These are phyloP conservation scores for Hygrophorus russula DNA, from an alignment of 768 basidiomycete species.

Conservation along the genomic window DNA sequence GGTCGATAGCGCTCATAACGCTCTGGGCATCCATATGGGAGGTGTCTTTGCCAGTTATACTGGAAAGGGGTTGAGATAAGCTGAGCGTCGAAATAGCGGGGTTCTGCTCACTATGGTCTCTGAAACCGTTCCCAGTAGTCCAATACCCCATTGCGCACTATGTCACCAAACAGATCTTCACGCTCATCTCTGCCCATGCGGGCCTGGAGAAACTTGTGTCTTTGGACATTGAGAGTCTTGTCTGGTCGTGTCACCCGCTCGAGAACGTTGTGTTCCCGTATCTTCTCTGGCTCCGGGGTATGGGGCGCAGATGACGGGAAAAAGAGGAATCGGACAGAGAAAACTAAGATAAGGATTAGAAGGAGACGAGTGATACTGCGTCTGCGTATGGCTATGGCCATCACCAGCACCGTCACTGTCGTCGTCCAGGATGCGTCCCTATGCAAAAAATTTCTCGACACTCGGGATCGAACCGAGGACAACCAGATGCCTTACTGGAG, in stretches of 20 bases:
- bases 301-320: constrained; percentile 19
- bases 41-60: constrained; percentile 76
- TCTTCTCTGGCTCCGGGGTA: constrained; percentile 23
- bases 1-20: constrained; percentile 83
- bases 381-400: constrained; percentile 35
- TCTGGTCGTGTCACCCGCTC: constrained; percentile 50
- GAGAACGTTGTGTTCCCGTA: constrained; percentile 39
- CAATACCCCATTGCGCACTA: constrained; percentile 63
- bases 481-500: no score
- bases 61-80: constrained; percentile 15
- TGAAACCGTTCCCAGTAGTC: constrained; percentile 95
- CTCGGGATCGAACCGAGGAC: no score
- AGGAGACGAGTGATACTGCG: constrained; percentile 35
- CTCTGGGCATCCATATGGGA: constrained; percentile 85
- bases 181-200: constrained; percentile 81
- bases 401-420: constrained; percentile 9
- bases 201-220: constrained; percentile 78
- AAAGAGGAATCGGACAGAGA: constrained; percentile 29
- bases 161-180: constrained; percentile 66
- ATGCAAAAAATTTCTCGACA: not conserved
- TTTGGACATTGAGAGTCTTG: constrained; percentile 79
- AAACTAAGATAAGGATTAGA: constrained; percentile 20
- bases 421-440: not conserved
- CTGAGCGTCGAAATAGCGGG: not conserved
- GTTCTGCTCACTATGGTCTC: constrained; percentile 65